Percentiles rank a stretch among this genome's conserved stretches.
Evolutionary conservation across 306 rosid species (phyloP).

Genomic region (Acacia melanoxylon): DNA sequence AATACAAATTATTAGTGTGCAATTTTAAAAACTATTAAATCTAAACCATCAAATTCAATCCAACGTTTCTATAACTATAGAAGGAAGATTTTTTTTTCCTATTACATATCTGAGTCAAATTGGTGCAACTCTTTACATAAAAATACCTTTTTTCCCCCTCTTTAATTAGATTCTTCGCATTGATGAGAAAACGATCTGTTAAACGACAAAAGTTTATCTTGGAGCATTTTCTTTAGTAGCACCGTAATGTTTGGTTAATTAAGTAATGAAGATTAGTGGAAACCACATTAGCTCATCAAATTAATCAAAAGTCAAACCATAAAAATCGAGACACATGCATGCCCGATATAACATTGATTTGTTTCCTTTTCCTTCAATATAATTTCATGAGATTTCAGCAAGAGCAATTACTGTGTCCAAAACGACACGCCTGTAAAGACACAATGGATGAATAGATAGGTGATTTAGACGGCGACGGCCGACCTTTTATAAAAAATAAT

Average conservation of each 20-base stretch:
- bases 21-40: too few species aligned
- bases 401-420: neutral
- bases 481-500: neutral
- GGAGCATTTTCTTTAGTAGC: neutral
- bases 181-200: neutral
- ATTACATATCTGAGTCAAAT: neutral
- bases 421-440: conserved; percentile 15
- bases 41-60: neutral
- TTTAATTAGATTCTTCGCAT: neutral
- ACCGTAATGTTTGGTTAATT: neutral
- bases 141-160: neutral
- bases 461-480: conserved; percentile 9
- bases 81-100: neutral
- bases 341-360: neutral
- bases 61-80: too few species aligned
- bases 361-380: neutral
- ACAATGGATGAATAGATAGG: conserved; percentile 19
- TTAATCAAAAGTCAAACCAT: neutral
- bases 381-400: neutral
- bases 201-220: neutral
- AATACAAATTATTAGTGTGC: too few species aligned
- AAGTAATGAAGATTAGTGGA: neutral
- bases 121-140: neutral
- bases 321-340: neutral
- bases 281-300: neutral